phyloP scores from a whole-genome alignment of 192 early-diverging fungal species.

The Coemansia sp. region DNA sequence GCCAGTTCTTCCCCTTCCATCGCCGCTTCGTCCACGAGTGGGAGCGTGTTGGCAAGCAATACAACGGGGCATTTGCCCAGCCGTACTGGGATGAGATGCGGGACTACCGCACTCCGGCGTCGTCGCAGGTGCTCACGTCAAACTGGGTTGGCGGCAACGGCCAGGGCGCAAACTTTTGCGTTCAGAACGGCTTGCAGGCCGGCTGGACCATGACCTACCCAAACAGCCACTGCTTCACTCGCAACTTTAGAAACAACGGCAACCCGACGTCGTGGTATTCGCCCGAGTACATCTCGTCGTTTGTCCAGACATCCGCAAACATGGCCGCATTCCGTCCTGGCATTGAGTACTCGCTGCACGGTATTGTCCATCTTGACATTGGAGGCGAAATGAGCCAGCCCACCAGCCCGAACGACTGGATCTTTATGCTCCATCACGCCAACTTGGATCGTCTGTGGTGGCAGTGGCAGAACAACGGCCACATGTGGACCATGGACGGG shows the following conservation, averaged over 20 bases:
- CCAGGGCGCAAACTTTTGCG: slow-evolving; percentile 34
- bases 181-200: slow-evolving; percentile 37
- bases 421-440: slow-evolving; percentile 57
- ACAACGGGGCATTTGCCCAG: slow-evolving; percentile 36
- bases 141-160: slow-evolving; percentile 56
- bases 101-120: slow-evolving; percentile 43
- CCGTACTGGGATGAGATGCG: slow-evolving; percentile 59
- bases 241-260: slow-evolving; percentile 51
- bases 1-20: slow-evolving; percentile 59
- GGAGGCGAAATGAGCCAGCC: slow-evolving; percentile 56
- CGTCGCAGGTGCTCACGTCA: slow-evolving; percentile 37
- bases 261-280: slow-evolving; percentile 42
- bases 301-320: slow-evolving; percentile 35
- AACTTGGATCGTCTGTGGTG: slow-evolving; percentile 56
- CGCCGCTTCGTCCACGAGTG: slow-evolving; percentile 55
- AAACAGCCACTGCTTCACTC: slow-evolving; percentile 49
- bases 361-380: slow-evolving; percentile 49
- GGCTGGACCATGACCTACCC: slow-evolving; percentile 46
- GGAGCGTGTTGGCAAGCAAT: slow-evolving; percentile 45
- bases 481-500: slow-evolving; percentile 46
- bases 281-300: slow-evolving; percentile 47
- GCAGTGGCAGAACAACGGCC: slow-evolving; percentile 50
- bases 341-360: slow-evolving; percentile 54
- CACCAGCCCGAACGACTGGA: slow-evolving; percentile 54
- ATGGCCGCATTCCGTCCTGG: slow-evolving; percentile 46